These are phyloP conservation scores for Eucommia ulmoides DNA, from an alignment of 257 asterid species.

Conservation along the genomic window DNA sequence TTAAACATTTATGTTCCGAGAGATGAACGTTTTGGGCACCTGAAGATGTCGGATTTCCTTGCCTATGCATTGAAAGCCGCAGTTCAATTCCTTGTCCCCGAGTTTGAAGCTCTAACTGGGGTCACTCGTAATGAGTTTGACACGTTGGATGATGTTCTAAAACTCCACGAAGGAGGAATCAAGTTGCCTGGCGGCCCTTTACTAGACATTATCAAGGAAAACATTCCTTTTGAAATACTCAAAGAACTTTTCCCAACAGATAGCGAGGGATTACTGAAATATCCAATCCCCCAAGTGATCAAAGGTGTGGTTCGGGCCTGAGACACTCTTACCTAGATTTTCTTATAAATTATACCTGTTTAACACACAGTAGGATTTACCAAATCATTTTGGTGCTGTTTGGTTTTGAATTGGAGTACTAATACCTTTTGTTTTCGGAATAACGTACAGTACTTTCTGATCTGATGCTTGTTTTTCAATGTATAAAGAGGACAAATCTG, in stretches of 20 bases:
- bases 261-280: constrained; percentile 41
- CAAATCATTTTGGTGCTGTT: neutral
- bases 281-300: constrained; percentile 54
- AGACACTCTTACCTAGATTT: no score
- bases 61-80: constrained; percentile 58
- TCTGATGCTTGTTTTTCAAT: neutral
- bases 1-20: constrained; percentile 65
- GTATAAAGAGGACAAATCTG: constrained; percentile 40
- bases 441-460: neutral
- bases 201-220: constrained; percentile 27
- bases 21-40: constrained; percentile 64
- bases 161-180: constrained; percentile 46
- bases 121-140: constrained; percentile 58
- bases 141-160: constrained; percentile 49
- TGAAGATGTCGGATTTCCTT: constrained; percentile 65
- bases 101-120: constrained; percentile 47
- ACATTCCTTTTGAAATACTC: constrained; percentile 41
- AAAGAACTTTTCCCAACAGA: constrained; percentile 57
- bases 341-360: neutral
- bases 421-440: neutral
- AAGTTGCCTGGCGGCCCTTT: constrained; percentile 25
- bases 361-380: neutral
- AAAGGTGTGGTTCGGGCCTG: no score
- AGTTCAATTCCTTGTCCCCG: constrained; percentile 53
- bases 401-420: neutral